A percentile compares a stretch with the other conserved stretches of the same genome.
Evolutionary conservation across 495 filamentous ascomycete species (phyloP).

Genomic region (Penicillium subrubescens): DNA sequence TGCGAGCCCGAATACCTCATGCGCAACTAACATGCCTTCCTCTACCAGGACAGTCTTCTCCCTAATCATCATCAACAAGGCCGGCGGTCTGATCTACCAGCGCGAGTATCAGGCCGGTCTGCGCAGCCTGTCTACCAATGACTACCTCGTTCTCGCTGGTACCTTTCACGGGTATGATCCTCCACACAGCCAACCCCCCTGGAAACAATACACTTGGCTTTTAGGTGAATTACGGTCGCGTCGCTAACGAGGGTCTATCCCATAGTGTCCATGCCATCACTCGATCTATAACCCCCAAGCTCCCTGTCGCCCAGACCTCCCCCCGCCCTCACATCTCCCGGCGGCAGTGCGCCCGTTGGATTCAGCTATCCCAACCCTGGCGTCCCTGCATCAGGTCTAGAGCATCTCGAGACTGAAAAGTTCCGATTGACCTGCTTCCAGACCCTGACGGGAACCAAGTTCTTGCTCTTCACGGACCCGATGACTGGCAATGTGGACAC

Average conservation of each 20-base stretch:
- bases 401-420: conserved; percentile 85
- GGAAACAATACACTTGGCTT: background rate
- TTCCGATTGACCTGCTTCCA: conserved; percentile 96
- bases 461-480: conserved; percentile 92
- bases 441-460: conserved; percentile 92
- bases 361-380: conserved; percentile 51
- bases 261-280: conserved; percentile 84
- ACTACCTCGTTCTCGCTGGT: conserved; percentile 94
- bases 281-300: conserved; percentile 68
- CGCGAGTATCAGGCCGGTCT: conserved; percentile 83
- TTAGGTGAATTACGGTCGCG: background rate
- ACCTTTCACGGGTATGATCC: conserved; percentile 87
- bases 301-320: conserved; percentile 36
- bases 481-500: conserved; percentile 83
- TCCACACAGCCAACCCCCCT: background rate
- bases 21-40: conserved; percentile 21
- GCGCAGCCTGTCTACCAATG: conserved; percentile 86
- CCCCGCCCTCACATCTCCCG: conserved; percentile 28
- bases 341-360: conserved; percentile 27
- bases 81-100: conserved; percentile 93
- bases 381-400: conserved; percentile 65
- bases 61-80: conserved; percentile 97
- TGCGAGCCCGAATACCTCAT: conserved; percentile 1
- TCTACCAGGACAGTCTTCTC: conserved; percentile 82
- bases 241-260: background rate